Base-by-base conservation (phyloP, 73 alveolate genomes). In the Paramecium biaurelia region DNA sequence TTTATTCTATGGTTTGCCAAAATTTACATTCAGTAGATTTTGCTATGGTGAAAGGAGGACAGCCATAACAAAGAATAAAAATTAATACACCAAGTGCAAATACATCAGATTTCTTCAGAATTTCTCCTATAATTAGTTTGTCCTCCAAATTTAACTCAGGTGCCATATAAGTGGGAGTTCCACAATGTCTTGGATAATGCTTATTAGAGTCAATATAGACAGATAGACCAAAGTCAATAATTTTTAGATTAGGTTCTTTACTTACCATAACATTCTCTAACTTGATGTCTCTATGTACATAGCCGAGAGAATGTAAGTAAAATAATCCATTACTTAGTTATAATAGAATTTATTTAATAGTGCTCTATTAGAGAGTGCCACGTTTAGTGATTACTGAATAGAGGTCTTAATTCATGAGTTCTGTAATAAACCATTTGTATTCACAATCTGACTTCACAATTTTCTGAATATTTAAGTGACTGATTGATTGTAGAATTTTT, bases 231-330 rank as follows among this genome's bases (percentile, higher is more conserved):
- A 89, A 70, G 56, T 89, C 94, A 12, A 57, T 47, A 32, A 89
- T 32, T 63, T 70, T 68, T 28, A 89, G 24, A 12, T 18, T 72
- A 59, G 56, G 59, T 42, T 89, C 76, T 23, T 89, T 53, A 30
- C 85, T 76, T 45, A 95, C 43, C 57, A 95, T 42, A 9, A 95
- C 84, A 85, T 97, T 97, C 92, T 97, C 99, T 6, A 97, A 97
- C 76, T 97, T 97, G 38, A 97, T 67, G 87, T 97, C 99, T 84
- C 99, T 38, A 92, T 97, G 98, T 15, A 93, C 95, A 79, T 43
- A 79, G 47, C 45, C 74, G 1, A 30, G 15, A 5, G 5, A 23
- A 45, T 79, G 90, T 43, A 79, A 43, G 26, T 43, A 41, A 9
- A 26, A 8, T 14, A 79, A 23, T 21, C 56, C 90, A 23, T 79